A percentile compares a stretch with the other conserved stretches of the same genome.
These are phyloP conservation scores for Trichomonas vaginalis DNA, from an alignment of 208 protist species.

Conservation along the genomic window DNA sequence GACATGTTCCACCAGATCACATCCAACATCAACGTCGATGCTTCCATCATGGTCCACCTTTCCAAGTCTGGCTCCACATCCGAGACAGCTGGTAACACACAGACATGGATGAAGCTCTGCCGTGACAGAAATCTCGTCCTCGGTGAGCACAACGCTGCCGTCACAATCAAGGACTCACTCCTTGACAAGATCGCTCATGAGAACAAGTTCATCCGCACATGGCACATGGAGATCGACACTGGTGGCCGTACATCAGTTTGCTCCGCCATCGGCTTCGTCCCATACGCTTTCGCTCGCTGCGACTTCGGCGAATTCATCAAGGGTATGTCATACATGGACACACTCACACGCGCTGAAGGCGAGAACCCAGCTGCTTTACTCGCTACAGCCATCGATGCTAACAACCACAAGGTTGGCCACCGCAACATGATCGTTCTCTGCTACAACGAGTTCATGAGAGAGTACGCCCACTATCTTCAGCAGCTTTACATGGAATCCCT, in stretches of 20 bases:
- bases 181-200: neutral
- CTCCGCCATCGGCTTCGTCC: neutral
- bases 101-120: neutral
- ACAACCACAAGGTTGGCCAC: neutral
- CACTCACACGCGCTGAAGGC: neutral
- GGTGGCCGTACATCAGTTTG: slow-evolving; percentile 9
- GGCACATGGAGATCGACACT: slow-evolving; percentile 15
- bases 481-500: slow-evolving; percentile 12
- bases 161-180: neutral
- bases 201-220: neutral
- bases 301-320: neutral
- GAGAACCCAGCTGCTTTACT: neutral
- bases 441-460: neutral
- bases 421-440: slow-evolving; percentile 15
- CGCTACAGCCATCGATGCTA: neutral
- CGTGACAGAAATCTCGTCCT: neutral
- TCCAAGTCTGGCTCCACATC: neutral
- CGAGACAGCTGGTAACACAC: slow-evolving; percentile 13
- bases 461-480: neutral
- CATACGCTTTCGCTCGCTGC: neutral
- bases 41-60: slow-evolving; percentile 1
- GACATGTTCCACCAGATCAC: neutral
- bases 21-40: neutral
- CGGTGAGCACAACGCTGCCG: neutral
- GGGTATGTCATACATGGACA: neutral